A percentile compares a stretch with the other conserved stretches of the same genome.
Evolutionary conservation across 1,139 yeast species (phyloP).

Genomic region (Blastobotrys indianensis): DNA sequence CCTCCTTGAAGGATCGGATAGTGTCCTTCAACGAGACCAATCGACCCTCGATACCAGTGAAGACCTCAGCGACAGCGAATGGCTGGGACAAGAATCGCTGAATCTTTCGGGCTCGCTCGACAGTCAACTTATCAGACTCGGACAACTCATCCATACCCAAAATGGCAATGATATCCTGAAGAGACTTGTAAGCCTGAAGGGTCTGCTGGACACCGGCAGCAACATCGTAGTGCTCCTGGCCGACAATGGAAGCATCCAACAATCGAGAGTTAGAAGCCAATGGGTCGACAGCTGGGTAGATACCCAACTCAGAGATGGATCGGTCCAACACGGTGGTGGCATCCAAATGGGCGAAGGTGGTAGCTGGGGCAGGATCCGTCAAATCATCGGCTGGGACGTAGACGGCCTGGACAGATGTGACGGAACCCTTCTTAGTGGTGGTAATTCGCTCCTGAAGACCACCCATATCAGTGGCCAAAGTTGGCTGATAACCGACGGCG

Average conservation of each 20-base stretch:
- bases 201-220: conserved; percentile 97
- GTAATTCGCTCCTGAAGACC: conserved; percentile 99
- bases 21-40: conserved; percentile 96
- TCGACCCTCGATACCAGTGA: conserved; percentile 99
- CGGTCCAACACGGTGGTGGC: conserved; percentile 99
- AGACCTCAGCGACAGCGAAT: conserved; percentile 98
- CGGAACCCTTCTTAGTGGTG: conserved; percentile 99
- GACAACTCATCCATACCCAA: conserved; percentile 99
- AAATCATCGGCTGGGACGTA: conserved; percentile 99
- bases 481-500: conserved; percentile 99
- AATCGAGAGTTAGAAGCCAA: conserved; percentile 99
- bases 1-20: conserved; percentile 89
- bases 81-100: conserved; percentile 99
- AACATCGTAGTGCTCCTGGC: conserved; percentile 96
- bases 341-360: conserved; percentile 99
- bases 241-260: conserved; percentile 94
- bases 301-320: conserved; percentile 99
- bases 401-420: conserved; percentile 99
- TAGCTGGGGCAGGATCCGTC: conserved; percentile 99
- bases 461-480: conserved; percentile 99
- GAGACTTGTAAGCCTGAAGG: conserved; percentile 98
- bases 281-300: conserved; percentile 99
- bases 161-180: conserved; percentile 99
- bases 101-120: conserved; percentile 99
- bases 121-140: conserved; percentile 96